A percentile compares a stretch with the other conserved stretches of the same genome.
phyloP scores from a whole-genome alignment of 495 filamentous ascomycete genomes.

The Penicillium pancosmium region DNA sequence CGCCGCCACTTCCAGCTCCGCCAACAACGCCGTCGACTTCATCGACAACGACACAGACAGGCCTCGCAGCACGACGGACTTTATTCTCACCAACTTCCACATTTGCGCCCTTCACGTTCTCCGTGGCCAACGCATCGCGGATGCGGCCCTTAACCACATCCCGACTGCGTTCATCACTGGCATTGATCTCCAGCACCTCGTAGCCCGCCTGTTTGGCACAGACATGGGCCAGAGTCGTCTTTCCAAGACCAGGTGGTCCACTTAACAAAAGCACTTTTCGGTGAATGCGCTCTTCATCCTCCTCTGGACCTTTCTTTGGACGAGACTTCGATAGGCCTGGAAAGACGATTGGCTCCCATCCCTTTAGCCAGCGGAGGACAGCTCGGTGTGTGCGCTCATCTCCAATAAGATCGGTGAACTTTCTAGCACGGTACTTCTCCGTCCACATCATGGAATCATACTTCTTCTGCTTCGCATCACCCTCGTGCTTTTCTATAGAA shows the following conservation, averaged over 20 bases:
- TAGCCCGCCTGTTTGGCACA: conserved; percentile 95
- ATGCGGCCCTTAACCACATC: conserved; percentile 94
- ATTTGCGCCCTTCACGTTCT: conserved; percentile 83
- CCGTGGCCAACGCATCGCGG: conserved; percentile 82
- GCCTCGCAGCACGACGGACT: conserved; percentile 73
- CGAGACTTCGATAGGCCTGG: conserved; percentile 66
- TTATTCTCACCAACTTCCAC: conserved; percentile 64
- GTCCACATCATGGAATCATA: conserved; percentile 69
- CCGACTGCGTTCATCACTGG: conserved; percentile 92
- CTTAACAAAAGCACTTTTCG: conserved; percentile 87
- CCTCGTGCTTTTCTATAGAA: conserved; percentile 44
- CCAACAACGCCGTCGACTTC: conserved; percentile 93
- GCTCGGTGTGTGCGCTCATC: conserved; percentile 93
- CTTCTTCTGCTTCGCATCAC: conserved; percentile 34
- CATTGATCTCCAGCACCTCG: conserved; percentile 93
- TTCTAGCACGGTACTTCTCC: conserved; percentile 87
- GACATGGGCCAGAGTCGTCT: conserved; percentile 95
- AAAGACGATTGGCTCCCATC: conserved; percentile 92
- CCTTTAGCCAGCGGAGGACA: conserved; percentile 91
- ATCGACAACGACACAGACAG: conserved; percentile 92
- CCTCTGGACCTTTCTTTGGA: conserved; percentile 42
- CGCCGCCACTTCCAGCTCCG: conserved; percentile 68
- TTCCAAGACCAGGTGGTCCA: conserved; percentile 90
- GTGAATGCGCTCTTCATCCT: conserved; percentile 67
- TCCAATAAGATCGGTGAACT: conserved; percentile 90